phyloP scores from a whole-genome alignment of 805 yeast species.

The Yamadazyma endophytica region DNA sequence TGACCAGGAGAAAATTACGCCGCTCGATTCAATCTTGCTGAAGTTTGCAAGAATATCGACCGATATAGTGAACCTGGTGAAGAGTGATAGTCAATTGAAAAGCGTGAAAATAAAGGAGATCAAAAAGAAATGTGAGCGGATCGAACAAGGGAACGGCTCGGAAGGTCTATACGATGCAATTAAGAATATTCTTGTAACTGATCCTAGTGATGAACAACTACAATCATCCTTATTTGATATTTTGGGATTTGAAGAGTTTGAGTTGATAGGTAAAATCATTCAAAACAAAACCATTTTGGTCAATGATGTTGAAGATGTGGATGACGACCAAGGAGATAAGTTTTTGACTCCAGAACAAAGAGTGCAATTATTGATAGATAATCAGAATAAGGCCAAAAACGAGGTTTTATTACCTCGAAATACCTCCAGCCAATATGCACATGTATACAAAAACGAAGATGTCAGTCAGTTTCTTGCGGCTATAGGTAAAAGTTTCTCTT shows the following conservation, averaged over 20 bases:
- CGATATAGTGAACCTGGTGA: slow-evolving; percentile 15
- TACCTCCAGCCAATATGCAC: slow-evolving; percentile 64
- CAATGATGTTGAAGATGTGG: slow-evolving; percentile 9
- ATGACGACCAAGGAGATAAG: slow-evolving; percentile 8
- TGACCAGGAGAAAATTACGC: slow-evolving; percentile 22
- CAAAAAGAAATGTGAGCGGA: slow-evolving; percentile 24
- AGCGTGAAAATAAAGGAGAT: slow-evolving; percentile 17
- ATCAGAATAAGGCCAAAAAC: slow-evolving; percentile 46
- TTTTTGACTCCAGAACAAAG: slow-evolving; percentile 54
- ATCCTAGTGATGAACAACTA: slow-evolving; percentile 46
- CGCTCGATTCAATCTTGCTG: slow-evolving; percentile 29
- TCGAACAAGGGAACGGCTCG: slow-evolving; percentile 29
- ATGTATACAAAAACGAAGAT: slow-evolving; percentile 73
- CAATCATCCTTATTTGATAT: slow-evolving; percentile 76
- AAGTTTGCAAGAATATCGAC: slow-evolving; percentile 38
- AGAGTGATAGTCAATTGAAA: slow-evolving; percentile 3
- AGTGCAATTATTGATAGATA: slow-evolving; percentile 47
- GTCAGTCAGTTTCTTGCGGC: slow-evolving; percentile 64
- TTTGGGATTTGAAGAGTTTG: slow-evolving; percentile 83
- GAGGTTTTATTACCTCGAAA: slow-evolving; percentile 44
- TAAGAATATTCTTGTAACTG: slow-evolving; percentile 4
- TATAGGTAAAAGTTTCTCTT: slow-evolving; percentile 72
- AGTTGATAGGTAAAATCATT: slow-evolving; percentile 63
- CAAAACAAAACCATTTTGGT: slow-evolving; percentile 33
- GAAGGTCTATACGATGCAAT: slow-evolving; percentile 17